These are phyloP conservation scores for Avena insularis DNA, from an alignment of 176 grass and related monocot species.

Conservation along the genomic window DNA sequence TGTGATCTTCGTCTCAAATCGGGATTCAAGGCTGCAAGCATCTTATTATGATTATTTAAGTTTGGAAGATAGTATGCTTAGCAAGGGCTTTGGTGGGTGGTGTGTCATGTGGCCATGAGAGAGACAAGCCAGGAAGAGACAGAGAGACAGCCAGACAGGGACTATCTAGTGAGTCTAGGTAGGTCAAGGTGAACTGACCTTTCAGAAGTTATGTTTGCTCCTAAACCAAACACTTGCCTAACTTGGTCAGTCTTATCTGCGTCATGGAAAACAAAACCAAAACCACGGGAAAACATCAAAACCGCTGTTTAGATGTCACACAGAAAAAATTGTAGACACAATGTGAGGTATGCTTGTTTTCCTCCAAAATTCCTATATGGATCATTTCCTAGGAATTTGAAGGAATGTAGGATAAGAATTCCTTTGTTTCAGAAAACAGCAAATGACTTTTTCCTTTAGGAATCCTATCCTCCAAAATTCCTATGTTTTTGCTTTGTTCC, in stretches of 20 bases:
- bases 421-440: not conserved
- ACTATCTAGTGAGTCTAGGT: slow-evolving; percentile 26
- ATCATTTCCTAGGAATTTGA: not conserved
- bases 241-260: not conserved
- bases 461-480: not conserved
- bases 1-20: slow-evolving; percentile 34
- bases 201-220: not conserved
- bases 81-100: slow-evolving; percentile 6
- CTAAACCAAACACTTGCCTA: slow-evolving; percentile 24
- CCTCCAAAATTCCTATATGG: no score
- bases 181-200: slow-evolving; percentile 50
- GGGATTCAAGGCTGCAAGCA: not conserved
- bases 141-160: slow-evolving; percentile 6
- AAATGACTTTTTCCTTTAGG: not conserved
- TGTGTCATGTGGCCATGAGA: slow-evolving; percentile 8
- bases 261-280: not conserved
- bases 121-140: slow-evolving; percentile 3
- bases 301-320: not conserved
- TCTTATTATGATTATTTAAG: not conserved
- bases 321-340: not conserved
- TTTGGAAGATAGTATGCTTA: no score
- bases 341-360: no score
- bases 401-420: not conserved
- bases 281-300: not conserved
- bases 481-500: not conserved